These are phyloP conservation scores for Closterium sp. DNA, from an alignment of 139 green algal genomes.

Conservation along the genomic window DNA sequence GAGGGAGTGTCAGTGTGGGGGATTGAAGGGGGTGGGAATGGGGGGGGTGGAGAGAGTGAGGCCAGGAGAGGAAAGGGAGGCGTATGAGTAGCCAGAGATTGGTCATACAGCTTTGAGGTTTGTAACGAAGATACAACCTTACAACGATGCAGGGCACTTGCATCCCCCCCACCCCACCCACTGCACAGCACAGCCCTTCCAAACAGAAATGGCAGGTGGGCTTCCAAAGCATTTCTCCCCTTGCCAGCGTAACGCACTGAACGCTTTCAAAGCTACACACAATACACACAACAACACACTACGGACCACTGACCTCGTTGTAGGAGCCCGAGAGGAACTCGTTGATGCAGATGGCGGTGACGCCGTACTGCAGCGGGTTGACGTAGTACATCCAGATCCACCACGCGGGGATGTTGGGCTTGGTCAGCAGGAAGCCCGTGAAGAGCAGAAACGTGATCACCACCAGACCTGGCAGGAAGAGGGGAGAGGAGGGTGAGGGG, in stretches of 20 bases:
- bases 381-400: constrained; percentile 49
- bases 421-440: constrained; percentile 46
- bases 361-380: constrained; percentile 35
- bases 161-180: too few relatives aligned
- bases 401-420: constrained; percentile 38
- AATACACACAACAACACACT: background rate
- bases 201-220: too few relatives aligned
- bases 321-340: constrained; percentile 43
- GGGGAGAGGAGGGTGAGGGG: background rate
- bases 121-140: too few relatives aligned
- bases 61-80: too few relatives aligned
- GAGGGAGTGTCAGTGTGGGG: background rate
- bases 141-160: too few relatives aligned
- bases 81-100: too few relatives aligned
- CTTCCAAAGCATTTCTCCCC: too few relatives aligned
- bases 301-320: background rate
- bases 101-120: too few relatives aligned
- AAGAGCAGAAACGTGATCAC: constrained; percentile 43
- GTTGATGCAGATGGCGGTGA: constrained; percentile 40
- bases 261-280: background rate
- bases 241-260: background rate
- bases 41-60: background rate
- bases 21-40: background rate
- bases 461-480: constrained; percentile 14
- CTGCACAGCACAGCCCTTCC: too few relatives aligned